A percentile compares a stretch with the other conserved stretches of the same genome.
These are phyloP conservation scores for Aethionema arabicum DNA, from an alignment of 345 rosid species.

Conservation along the genomic window DNA sequence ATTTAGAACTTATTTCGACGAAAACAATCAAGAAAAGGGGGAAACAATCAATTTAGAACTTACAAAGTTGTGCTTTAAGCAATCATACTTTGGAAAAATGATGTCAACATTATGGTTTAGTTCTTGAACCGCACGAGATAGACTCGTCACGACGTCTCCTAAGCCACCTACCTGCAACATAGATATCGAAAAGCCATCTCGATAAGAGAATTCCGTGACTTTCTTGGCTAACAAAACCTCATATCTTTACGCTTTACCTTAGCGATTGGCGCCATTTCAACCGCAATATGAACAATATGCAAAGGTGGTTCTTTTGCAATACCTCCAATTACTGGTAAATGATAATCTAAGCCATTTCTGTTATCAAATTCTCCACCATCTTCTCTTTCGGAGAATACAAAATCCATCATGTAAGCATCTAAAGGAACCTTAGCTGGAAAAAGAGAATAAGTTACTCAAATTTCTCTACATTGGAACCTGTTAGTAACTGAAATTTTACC, in stretches of 20 bases:
- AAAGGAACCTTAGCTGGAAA: slow-evolving; percentile 81
- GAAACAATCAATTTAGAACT: slow-evolving; percentile 37
- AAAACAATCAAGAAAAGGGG: not conserved
- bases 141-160: slow-evolving; percentile 95
- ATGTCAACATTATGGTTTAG: slow-evolving; percentile 82
- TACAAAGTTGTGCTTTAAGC: slow-evolving; percentile 71
- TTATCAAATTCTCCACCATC: slow-evolving; percentile 85
- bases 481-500: slow-evolving; percentile 44
- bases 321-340: slow-evolving; percentile 76
- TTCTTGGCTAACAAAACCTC: not conserved
- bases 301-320: slow-evolving; percentile 77
- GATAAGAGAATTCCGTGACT: not conserved
- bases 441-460: slow-evolving; percentile 24
- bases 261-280: slow-evolving; percentile 98
- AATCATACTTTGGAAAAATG: slow-evolving; percentile 87
- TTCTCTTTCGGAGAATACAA: slow-evolving; percentile 91
- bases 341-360: slow-evolving; percentile 78
- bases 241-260: slow-evolving; percentile 49
- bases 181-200: slow-evolving; percentile 13
- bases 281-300: slow-evolving; percentile 87
- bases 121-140: slow-evolving; percentile 97
- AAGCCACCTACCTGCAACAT: slow-evolving; percentile 88
- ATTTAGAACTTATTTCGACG: not conserved
- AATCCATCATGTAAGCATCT: slow-evolving; percentile 95
- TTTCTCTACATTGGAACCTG: not conserved